Evolutionary conservation across 495 filamentous ascomycete genomes (phyloP), one percentile per base, ranked within the genome.

Genomic region (Parachaetomium inaequale): DNA sequence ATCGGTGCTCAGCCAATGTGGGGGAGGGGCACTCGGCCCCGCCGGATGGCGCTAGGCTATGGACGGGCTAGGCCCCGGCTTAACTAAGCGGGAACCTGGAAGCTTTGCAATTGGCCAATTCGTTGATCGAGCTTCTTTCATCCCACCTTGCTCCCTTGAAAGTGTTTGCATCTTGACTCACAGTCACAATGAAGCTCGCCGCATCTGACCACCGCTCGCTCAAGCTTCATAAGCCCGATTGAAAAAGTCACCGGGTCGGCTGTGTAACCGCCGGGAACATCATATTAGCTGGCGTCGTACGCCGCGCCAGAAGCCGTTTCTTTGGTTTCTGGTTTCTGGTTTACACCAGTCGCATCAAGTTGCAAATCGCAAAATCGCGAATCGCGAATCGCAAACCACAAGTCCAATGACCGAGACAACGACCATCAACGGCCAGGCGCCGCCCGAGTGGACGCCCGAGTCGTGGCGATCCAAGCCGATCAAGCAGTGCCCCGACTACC

Each of bases 401-500:
- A 19, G 43, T 1, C 19, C 40, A 51, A 72, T 70, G 63, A 65
- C 47, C 29, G 45, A 42, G 34, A 47, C 45, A 32, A 3, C 51
- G 0, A 45, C 17, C 28, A n/a, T 7, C 46, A 61, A 61, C 51
- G 51, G 47, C 28, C 55, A 59, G 4, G 32, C 42, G 1, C n/a
- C n/a, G n/a, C 21, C 54, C 32, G 61, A 63, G 62, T 87, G 84
- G 84, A 75, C 77, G 10, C 84, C 84, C 21, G 79, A 81, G 78
- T 92, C 94, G 34, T 98, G 94, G 94, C 84, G 85, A 46, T 82
- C 85, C 15, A 96, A 96, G 70, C 92, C 94, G 11, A 93, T 96
- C 75, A 92, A 93, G 71, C 94, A 98, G 75, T 85, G 85, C 64
- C 92, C 96, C 42, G 76, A 84, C 51, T 98, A 98, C 66, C 81